Evolutionary conservation across 2,329 filamentous ascomycete genomes (phyloP), one percentile per base, ranked within the genome.

Genomic region (Coniochaeta prunicola): DNA sequence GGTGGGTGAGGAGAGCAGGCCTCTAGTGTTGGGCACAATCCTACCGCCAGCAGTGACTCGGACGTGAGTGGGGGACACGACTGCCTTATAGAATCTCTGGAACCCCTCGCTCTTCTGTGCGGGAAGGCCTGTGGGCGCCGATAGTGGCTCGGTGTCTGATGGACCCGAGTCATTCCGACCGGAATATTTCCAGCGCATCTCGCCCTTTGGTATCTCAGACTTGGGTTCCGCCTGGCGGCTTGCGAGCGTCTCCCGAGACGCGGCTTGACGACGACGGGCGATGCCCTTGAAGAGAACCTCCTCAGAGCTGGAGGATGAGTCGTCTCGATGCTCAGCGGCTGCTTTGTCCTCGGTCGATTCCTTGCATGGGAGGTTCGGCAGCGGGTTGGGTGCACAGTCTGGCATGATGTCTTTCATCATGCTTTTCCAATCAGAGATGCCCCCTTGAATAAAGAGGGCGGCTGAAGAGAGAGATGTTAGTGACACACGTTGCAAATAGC

Each of bases 21-120:
- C 77, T 48, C 84, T 78, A 34, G 79, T 86, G 65, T 88, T 88
- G 55, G 84, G 85, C 1, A 88, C 85, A 64, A 88, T 88, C 38
- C 84, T 78, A 45, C 85, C 85, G 59, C 85, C 84, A 60, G 85
- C 85, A 21, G 85, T 88, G 56, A 88, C 85, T 17, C 85, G 81
- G 62, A 88, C 80, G 68, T 88, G 84, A 15, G 83, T 85, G 8
- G 85, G 85, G 34, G 85, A 88, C 4, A 83, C 79, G n/a, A 88
- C 85, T 12, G 85, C 84, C 67, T 85, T 84, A 72, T 85, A 87
- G 67, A 88, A 88, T 57, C 80, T 77, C 68, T 86, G 81, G 64
- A 88, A 88, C n/a, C 85, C 85, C 68, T 87, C 83, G 34, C 79
- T 79, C 64, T 81, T 80, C 68, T 87, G 84, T 28, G 81, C 79